Conservation (phyloP, 441 rosid genomes). For the Iberis amara region DNA sequence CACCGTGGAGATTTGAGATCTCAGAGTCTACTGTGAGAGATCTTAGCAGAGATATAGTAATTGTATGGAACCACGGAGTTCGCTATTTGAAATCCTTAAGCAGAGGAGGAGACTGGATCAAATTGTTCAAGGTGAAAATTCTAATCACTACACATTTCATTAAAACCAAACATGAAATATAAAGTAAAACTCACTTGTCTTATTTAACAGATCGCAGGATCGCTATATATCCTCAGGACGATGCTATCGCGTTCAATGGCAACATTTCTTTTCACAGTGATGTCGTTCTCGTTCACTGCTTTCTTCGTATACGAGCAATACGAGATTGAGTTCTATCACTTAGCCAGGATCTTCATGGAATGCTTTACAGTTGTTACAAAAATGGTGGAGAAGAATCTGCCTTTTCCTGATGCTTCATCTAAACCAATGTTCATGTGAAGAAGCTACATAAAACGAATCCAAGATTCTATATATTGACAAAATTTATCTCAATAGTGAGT, state of each 20-base stretch:
- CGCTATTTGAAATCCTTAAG: slow-evolving; percentile 38
- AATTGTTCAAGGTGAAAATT: slow-evolving; percentile 57
- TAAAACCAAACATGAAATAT: slow-evolving; percentile 3
- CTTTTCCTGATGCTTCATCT: slow-evolving; percentile 29
- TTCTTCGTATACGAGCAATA: slow-evolving; percentile 81
- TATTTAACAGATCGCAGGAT: slow-evolving; percentile 43
- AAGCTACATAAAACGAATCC: too few relatives aligned
- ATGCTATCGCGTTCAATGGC: slow-evolving; percentile 37
- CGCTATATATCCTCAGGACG: slow-evolving; percentile 44
- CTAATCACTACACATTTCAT: background rate
- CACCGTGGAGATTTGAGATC: slow-evolving; percentile 53
- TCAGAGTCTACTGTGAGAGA: slow-evolving; percentile 43
- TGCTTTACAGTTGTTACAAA: slow-evolving; percentile 28
- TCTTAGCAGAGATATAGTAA: slow-evolving; percentile 38
- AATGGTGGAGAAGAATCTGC: slow-evolving; percentile 35
- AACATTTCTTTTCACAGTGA: slow-evolving; percentile 47
- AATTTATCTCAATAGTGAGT: too few relatives aligned
- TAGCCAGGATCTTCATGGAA: slow-evolving; percentile 33
- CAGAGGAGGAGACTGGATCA: slow-evolving; percentile 60
- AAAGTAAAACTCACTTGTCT: background rate
- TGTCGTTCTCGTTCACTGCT: slow-evolving; percentile 60
- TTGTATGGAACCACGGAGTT: slow-evolving; percentile 55
- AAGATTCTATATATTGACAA: too few relatives aligned
- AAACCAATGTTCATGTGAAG: slow-evolving; percentile 31
- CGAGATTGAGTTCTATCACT: slow-evolving; percentile 56